phyloP scores from a whole-genome alignment of 305 asterid genomes.

The Withania somnifera region DNA sequence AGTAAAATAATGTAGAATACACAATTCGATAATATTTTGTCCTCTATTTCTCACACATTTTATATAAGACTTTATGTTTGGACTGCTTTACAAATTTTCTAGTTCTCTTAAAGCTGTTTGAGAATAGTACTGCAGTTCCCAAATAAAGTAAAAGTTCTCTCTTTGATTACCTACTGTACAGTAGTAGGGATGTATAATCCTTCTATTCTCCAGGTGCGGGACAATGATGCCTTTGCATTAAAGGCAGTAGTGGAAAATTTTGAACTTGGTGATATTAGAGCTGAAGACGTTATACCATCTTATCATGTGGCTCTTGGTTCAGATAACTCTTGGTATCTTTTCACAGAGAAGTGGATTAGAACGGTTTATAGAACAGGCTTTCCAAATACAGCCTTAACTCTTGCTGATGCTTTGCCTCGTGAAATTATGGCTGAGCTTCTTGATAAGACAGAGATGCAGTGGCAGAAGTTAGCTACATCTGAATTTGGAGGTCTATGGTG shows the following conservation, averaged over 20 bases:
- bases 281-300: constrained; percentile 40
- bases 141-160: neutral
- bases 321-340: constrained; percentile 97
- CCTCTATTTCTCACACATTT: neutral
- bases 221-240: constrained; percentile 51
- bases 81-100: neutral
- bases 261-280: constrained; percentile 18
- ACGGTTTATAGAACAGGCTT: constrained; percentile 72
- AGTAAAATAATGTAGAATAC: neutral
- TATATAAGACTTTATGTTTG: neutral
- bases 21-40: neutral
- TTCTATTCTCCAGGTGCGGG: constrained; percentile 46
- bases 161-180: neutral
- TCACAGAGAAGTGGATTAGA: constrained; percentile 93
- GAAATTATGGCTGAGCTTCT: constrained; percentile 65
- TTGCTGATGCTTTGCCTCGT: constrained; percentile 75
- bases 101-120: neutral
- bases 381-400: constrained; percentile 72
- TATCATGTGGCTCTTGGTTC: constrained; percentile 95
- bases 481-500: constrained; percentile 86
- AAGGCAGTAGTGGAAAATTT: constrained; percentile 19
- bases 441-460: constrained; percentile 71
- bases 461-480: constrained; percentile 88
- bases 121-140: neutral
- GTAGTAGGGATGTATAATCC: neutral